These are phyloP conservation scores for Colletotrichum sp. DNA, from an alignment of 2,329 filamentous ascomycete species.

Conservation along the genomic window DNA sequence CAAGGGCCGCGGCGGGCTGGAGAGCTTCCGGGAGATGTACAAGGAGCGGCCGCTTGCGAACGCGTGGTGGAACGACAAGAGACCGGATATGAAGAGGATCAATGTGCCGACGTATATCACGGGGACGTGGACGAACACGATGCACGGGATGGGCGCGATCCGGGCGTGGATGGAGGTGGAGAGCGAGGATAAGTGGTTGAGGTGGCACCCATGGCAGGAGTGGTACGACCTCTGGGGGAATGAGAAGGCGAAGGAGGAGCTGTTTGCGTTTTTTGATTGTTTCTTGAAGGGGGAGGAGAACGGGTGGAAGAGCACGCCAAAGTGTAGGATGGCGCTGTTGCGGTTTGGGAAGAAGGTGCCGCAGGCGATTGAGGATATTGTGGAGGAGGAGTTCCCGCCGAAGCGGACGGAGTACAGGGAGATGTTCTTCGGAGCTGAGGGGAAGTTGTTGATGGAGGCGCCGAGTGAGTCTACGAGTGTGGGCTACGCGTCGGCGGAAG, in stretches of 20 bases:
- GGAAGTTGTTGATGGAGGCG: slow-evolving; percentile 38
- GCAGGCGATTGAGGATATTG: slow-evolving; percentile 29
- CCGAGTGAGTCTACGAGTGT: slow-evolving; percentile 39
- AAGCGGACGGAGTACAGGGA: slow-evolving; percentile 18
- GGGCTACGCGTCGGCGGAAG: neutral
- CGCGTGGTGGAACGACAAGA: slow-evolving; percentile 28
- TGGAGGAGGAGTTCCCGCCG: slow-evolving; percentile 32
- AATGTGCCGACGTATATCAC: slow-evolving; percentile 26
- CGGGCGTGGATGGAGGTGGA: slow-evolving; percentile 34
- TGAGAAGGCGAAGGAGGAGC: slow-evolving; percentile 31
- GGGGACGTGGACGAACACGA: slow-evolving; percentile 16
- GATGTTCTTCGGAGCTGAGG: slow-evolving; percentile 35
- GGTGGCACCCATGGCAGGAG: slow-evolving; percentile 12
- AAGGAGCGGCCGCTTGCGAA: slow-evolving; percentile 25
- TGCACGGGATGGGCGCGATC: slow-evolving; percentile 31
- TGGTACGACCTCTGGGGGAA: slow-evolving; percentile 3
- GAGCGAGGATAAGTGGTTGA: slow-evolving; percentile 47
- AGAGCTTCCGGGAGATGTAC: slow-evolving; percentile 25
- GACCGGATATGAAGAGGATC: slow-evolving; percentile 25
- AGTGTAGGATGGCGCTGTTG: slow-evolving; percentile 44
- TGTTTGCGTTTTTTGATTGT: slow-evolving; percentile 48
- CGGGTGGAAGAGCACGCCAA: slow-evolving; percentile 48
- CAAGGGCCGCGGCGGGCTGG: slow-evolving; percentile 25
- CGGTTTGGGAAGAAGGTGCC: slow-evolving; percentile 27
- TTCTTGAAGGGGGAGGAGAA: slow-evolving; percentile 49